A percentile compares a stretch with the other conserved stretches of the same genome.
phyloP scores from a whole-genome alignment of 2,329 filamentous ascomycete genomes.

The Trichoderma endophyticum region DNA sequence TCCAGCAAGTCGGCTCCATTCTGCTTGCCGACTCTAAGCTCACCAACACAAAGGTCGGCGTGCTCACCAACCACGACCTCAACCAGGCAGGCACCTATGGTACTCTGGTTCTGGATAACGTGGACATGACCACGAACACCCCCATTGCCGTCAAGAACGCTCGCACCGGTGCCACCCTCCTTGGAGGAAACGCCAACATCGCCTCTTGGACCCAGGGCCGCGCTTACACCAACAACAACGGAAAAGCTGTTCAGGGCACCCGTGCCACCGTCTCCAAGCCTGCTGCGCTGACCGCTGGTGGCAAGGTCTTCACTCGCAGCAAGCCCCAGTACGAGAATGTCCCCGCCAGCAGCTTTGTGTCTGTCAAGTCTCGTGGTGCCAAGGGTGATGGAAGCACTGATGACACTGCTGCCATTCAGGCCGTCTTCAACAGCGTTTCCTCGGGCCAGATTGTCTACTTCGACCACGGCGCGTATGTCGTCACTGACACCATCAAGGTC shows the following conservation, averaged over 20 bases:
- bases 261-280: constrained; percentile 60
- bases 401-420: constrained; percentile 81
- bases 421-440: constrained; percentile 65
- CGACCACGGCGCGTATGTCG: constrained; percentile 69
- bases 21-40: constrained; percentile 79
- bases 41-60: constrained; percentile 68
- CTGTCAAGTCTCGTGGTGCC: constrained; percentile 77
- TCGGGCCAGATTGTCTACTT: constrained; percentile 68
- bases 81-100: constrained; percentile 67
- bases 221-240: constrained; percentile 54
- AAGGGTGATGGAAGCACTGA: constrained; percentile 85
- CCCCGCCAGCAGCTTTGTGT: constrained; percentile 68
- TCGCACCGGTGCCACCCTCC: constrained; percentile 55
- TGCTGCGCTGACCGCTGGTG: constrained; percentile 59
- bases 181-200: constrained; percentile 68
- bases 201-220: constrained; percentile 77
- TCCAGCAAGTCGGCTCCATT: constrained; percentile 80
- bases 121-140: constrained; percentile 71
- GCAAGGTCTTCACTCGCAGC: constrained; percentile 74
- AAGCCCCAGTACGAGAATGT: constrained; percentile 84
- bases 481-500: constrained; percentile 67
- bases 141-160: constrained; percentile 62
- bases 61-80: constrained; percentile 66
- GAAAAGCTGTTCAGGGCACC: constrained; percentile 58
- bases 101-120: constrained; percentile 82